Evolutionary conservation across 495 filamentous ascomycete species (phyloP), one percentile per base, ranked within the genome.

Genomic region (Achaetomiella virescens): DNA sequence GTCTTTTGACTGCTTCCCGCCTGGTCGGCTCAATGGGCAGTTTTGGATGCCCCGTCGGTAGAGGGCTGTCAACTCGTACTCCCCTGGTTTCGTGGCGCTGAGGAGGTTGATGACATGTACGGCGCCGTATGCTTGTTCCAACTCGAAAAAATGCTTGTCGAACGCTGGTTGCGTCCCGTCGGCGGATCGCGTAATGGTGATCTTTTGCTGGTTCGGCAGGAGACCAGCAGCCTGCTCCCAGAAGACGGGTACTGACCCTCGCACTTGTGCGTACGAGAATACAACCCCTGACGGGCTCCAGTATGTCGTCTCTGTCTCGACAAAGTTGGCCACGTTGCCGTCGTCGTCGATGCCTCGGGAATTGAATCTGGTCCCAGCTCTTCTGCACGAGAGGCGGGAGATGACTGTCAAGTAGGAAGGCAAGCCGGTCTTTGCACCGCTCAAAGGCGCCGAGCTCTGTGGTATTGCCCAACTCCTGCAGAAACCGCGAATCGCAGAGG

Each of bases 111-210:
- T 79, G 12, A 98, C 80, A 63, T 97, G 93, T 0, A 95, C 81
- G 18, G 87, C 87, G 4, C 93, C 93, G 65, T 97, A 98, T 52
- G 84, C 83, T 44, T 89, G 68, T 61, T 89, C 89, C 25, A 98
- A 76, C 5, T 80, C 75, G 44, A 90, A 87, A 62, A 98, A 92
- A 66, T 98, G 93, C 65, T 89, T 91, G 70, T 97, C 84, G 62
- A 98, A 98, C 17, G 93, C 92, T 54, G 92, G 91, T 60, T 95
- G 89, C 1, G 91, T 95, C 24, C 92, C 95, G 69, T 97, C 91
- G 15, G 81, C 77, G 18, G 90, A 96, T 35, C 93, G 80, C 21
- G 92, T 95, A 42, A 97, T 81, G 52, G 88, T 83, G 36, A 97
- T 95, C 64, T 97, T 97, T 63, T 97, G 95, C 65, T 97, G 92